Percentiles rank a stretch among this genome's conserved stretches.
These are phyloP conservation scores for Lepidium africanum DNA, from an alignment of 345 rosid species.

Conservation along the genomic window DNA sequence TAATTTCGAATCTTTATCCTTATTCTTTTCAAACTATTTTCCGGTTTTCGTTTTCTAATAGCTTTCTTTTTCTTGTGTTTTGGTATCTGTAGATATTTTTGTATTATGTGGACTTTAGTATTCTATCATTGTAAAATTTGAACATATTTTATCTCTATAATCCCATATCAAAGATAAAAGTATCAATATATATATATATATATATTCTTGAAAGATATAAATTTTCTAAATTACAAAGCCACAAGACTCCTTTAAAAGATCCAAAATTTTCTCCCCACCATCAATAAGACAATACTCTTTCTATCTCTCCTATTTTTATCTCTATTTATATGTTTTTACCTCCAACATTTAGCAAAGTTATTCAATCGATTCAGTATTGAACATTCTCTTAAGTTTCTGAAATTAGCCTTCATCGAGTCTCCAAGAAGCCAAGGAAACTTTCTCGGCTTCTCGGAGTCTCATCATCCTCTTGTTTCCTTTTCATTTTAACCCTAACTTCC, in stretches of 20 bases:
- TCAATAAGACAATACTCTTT: constrained; percentile 9
- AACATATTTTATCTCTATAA: too few species aligned
- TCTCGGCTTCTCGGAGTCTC: constrained; percentile 26
- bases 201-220: too few species aligned
- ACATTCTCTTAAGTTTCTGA: constrained; percentile 3
- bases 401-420: constrained; percentile 16
- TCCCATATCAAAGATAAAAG: too few species aligned
- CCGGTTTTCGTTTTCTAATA: too few species aligned
- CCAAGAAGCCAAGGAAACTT: constrained; percentile 30
- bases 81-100: too few species aligned
- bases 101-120: too few species aligned
- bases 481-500: neutral
- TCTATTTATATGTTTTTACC: constrained; percentile 15
- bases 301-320: constrained; percentile 19
- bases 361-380: neutral
- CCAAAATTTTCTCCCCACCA: constrained; percentile 23
- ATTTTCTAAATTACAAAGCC: constrained; percentile 3
- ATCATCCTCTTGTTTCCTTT: neutral
- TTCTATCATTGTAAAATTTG: too few species aligned
- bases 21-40: too few species aligned
- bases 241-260: neutral
- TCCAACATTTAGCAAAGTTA: neutral
- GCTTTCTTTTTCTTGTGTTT: too few species aligned
- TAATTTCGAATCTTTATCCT: too few species aligned
- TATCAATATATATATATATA: too few species aligned